These are phyloP conservation scores for Hypoxylon intermedium DNA, from an alignment of 495 filamentous ascomycete genomes.

Conservation along the genomic window DNA sequence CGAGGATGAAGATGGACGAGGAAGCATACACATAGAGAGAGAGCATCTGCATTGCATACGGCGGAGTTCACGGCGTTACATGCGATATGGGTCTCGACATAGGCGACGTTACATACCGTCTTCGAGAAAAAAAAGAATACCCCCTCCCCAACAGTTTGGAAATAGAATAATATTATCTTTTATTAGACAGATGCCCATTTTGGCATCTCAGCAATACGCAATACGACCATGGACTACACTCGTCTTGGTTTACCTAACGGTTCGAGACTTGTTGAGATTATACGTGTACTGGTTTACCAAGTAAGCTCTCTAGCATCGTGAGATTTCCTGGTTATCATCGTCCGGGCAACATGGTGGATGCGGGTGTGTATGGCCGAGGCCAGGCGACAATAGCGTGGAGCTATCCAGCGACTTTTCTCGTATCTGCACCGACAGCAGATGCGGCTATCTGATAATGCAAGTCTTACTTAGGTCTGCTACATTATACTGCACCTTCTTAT, in stretches of 20 bases:
- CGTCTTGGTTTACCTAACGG: slow-evolving; percentile 5
- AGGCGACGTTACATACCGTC: slow-evolving; percentile 32
- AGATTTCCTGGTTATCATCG: too few relatives aligned
- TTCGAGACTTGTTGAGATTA: slow-evolving; percentile 2
- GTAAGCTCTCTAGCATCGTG: slow-evolving; percentile 3
- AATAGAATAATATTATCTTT: too few relatives aligned
- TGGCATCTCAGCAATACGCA: slow-evolving; percentile 21
- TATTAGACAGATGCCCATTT: slow-evolving; percentile 6
- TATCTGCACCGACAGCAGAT: slow-evolving; percentile 39
- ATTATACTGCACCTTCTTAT: slow-evolving; percentile 25
- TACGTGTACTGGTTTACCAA: slow-evolving; percentile 9
- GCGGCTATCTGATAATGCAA: slow-evolving; percentile 36
- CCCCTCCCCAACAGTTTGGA: slow-evolving; percentile 18
- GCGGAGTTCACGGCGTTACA: slow-evolving; percentile 30
- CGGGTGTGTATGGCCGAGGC: slow-evolving; percentile 6
- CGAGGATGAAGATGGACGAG: too few relatives aligned
- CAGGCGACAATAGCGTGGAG: slow-evolving; percentile 24
- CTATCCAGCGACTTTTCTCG: slow-evolving; percentile 24
- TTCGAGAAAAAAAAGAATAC: slow-evolving; percentile 13
- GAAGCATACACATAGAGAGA: background rate
- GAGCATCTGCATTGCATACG: slow-evolving; percentile 32
- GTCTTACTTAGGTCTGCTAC: too few relatives aligned
- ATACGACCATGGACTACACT: slow-evolving; percentile 21
- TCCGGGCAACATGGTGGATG: slow-evolving; percentile 9
- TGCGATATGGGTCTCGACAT: slow-evolving; percentile 17